Evolutionary conservation across 805 yeast genomes (phyloP), one percentile per base, ranked within the genome.

Genomic region (Kurtzmaniella cleridarum): DNA sequence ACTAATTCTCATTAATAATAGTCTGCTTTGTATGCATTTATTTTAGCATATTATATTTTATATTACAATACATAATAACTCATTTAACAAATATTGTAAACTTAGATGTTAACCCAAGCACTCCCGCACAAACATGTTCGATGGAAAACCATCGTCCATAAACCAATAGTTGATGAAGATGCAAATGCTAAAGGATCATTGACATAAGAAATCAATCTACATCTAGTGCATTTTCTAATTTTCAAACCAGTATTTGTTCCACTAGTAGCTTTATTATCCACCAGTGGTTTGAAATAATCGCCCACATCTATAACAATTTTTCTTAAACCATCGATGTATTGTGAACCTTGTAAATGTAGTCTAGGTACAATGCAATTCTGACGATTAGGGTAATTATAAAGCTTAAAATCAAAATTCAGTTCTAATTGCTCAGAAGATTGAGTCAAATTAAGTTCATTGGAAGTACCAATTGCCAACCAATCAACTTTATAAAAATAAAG

Each of bases 101-200:
- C 13, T 24, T 29, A 31, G 26, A 42, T 34, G 44, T 72, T 73
- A 2, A 78, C 78, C 91, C 91, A 84, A 3, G 79, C 71, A 29
- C 86, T 84, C 0, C 93, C 93, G 57, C 95, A 85, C 27, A 84
- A 63, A 59, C 95, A 85, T 18, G 77, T 77, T 44, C 89, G 66
- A 48, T 82, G 89, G 54, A 78, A 81, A 1, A 82, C 80, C 62
- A 78, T 66, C 1, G 83, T 73, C 84, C 87, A 75, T 40, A 58
- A 51, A 8, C 64, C 71, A 27, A 65, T 45, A 39, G 66, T 39
- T 43, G 50, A 44, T 27, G 55, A 46, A 12, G 53, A 39, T 13
- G 62, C 64, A 43, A 65, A 71, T 5, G 65, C 62, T 24, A 57
- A 39, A 33, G 73, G 61, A 46, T 69, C 75, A 8, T 57, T 49